Conservation (phyloP, 2,329 filamentous ascomycete genomes). For the Venturia effusa region DNA sequence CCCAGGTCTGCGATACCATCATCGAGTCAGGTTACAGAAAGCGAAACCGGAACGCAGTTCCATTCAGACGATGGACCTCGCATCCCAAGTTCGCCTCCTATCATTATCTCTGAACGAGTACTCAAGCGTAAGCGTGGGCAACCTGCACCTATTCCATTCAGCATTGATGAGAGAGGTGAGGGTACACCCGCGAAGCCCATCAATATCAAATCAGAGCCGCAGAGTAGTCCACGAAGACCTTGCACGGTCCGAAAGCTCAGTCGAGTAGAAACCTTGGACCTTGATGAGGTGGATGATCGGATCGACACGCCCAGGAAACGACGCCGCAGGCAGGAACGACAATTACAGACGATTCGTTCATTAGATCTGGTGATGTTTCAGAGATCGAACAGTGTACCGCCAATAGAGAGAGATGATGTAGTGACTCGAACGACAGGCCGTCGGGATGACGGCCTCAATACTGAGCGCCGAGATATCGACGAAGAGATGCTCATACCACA, state of each 20-base stretch:
- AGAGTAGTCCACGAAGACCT: not conserved
- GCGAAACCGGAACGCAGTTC: slow-evolving; percentile 19
- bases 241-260: slow-evolving; percentile 11
- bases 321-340: not conserved
- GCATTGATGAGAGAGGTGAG: not conserved
- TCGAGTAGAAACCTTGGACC: slow-evolving; percentile 32
- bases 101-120: not conserved
- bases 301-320: slow-evolving; percentile 24
- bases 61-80: not conserved
- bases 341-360: not conserved
- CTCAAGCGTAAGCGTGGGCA: not conserved
- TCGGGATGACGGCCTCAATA: not conserved
- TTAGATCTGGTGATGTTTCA: not conserved
- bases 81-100: not conserved
- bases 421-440: not conserved
- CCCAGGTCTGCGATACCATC: slow-evolving; percentile 13
- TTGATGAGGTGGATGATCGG: slow-evolving; percentile 27
- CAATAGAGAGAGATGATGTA: not conserved
- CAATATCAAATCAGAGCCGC: slow-evolving; percentile 3
- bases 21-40: slow-evolving; percentile 36
- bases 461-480: not conserved
- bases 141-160: not conserved
- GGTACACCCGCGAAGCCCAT: slow-evolving; percentile 1
- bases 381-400: not conserved
- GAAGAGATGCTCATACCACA: not conserved